phyloP scores from a whole-genome alignment of 768 basidiomycete species.

The Stropharia rugosoannulata region DNA sequence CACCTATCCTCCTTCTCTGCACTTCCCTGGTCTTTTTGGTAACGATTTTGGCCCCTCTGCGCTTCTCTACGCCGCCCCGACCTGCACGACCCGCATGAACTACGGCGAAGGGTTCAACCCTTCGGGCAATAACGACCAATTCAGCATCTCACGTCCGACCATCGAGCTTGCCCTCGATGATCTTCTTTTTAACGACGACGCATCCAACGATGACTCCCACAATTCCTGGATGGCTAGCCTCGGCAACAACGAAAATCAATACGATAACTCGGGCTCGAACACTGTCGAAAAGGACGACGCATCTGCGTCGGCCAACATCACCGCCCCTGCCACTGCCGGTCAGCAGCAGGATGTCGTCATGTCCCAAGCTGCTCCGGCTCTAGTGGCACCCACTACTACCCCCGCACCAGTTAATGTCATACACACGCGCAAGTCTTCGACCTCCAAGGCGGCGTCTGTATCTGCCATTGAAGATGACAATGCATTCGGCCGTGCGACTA shows the following conservation, averaged over 20 bases:
- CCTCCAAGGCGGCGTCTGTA: slow-evolving; percentile 11
- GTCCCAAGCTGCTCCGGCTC: slow-evolving; percentile 11
- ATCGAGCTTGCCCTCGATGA: slow-evolving; percentile 89
- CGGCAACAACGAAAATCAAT: not conserved
- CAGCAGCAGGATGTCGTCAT: slow-evolving; percentile 34
- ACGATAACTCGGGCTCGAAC: slow-evolving; percentile 3
- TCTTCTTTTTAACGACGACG: slow-evolving; percentile 55
- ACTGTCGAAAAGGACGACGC: slow-evolving; percentile 12
- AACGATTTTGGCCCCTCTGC: slow-evolving; percentile 79
- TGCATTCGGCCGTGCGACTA: slow-evolving; percentile 27
- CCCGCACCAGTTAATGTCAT: slow-evolving; percentile 8
- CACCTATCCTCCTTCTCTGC: slow-evolving; percentile 39
- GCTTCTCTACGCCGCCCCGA: slow-evolving; percentile 65
- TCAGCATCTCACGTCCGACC: slow-evolving; percentile 73
- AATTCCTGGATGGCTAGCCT: not conserved
- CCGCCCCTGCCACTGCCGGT: slow-evolving; percentile 20
- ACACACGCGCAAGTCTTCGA: slow-evolving; percentile 4
- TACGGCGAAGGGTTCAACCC: slow-evolving; percentile 74
- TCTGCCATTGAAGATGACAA: slow-evolving; percentile 30
- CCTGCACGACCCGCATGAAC: slow-evolving; percentile 66
- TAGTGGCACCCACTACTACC: slow-evolving; percentile 2
- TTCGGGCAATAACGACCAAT: slow-evolving; percentile 44
- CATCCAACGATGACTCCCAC: slow-evolving; percentile 16
- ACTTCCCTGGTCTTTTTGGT: slow-evolving; percentile 73
- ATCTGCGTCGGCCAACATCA: slow-evolving; percentile 3